A percentile compares a stretch with the other conserved stretches of the same genome.
These are phyloP conservation scores for Bacidia gigantensis DNA, from an alignment of 495 filamentous ascomycete genomes.

Conservation along the genomic window DNA sequence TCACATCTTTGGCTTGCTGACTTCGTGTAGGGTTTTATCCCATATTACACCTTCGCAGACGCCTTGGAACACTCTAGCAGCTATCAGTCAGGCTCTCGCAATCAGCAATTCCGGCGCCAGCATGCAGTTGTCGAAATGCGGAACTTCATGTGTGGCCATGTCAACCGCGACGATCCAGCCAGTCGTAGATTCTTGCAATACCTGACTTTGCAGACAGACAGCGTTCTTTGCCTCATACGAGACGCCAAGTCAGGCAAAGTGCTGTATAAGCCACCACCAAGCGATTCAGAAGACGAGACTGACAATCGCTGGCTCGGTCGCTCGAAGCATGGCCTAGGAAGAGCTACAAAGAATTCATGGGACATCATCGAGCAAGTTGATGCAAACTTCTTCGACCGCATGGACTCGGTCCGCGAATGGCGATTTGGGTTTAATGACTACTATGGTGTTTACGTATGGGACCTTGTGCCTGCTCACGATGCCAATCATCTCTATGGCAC, in stretches of 20 bases:
- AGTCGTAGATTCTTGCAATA: slow-evolving; percentile 40
- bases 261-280: slow-evolving; percentile 25
- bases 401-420: slow-evolving; percentile 30
- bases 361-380: slow-evolving; percentile 25
- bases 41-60: slow-evolving; percentile 26
- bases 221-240: slow-evolving; percentile 30
- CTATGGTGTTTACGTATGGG: slow-evolving; percentile 39
- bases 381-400: slow-evolving; percentile 27
- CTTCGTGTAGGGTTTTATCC: slow-evolving; percentile 28
- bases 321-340: slow-evolving; percentile 29
- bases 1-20: background rate
- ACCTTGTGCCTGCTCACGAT: slow-evolving; percentile 25
- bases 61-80: slow-evolving; percentile 22
- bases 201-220: slow-evolving; percentile 28
- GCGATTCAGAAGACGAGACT: background rate
- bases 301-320: slow-evolving; percentile 27
- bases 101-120: slow-evolving; percentile 20
- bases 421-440: slow-evolving; percentile 35
- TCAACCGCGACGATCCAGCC: slow-evolving; percentile 35
- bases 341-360: slow-evolving; percentile 32
- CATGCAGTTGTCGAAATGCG: slow-evolving; percentile 29
- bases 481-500: slow-evolving; percentile 20
- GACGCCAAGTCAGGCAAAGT: slow-evolving; percentile 37
- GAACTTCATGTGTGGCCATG: slow-evolving; percentile 37
- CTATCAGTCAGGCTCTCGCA: slow-evolving; percentile 22